Evolutionary conservation across 495 filamentous ascomycete genomes (phyloP).

Genomic region (Lasiosphaeria hispida): DNA sequence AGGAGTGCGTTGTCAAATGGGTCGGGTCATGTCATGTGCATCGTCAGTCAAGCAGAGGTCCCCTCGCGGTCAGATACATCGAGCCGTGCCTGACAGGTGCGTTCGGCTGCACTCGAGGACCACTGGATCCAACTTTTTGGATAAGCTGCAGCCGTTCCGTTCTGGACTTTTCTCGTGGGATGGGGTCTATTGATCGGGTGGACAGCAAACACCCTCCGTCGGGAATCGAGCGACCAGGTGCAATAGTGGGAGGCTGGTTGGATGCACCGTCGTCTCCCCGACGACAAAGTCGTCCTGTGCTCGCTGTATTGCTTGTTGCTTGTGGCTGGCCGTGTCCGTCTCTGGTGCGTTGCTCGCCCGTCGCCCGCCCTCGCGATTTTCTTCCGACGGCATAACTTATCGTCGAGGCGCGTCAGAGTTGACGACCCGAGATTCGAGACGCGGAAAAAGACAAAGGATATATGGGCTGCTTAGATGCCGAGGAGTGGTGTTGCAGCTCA

Average conservation of each 20-base stretch:
- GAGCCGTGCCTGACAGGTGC: too few relatives aligned
- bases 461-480: neutral
- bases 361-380: too few relatives aligned
- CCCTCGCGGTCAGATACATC: too few relatives aligned
- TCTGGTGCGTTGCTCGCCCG: too few relatives aligned
- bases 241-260: neutral
- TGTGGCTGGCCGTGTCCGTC: too few relatives aligned
- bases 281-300: slow-evolving; percentile 4
- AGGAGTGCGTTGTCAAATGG: neutral
- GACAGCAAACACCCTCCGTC: too few relatives aligned
- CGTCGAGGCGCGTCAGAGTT: neutral
- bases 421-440: slow-evolving; percentile 5
- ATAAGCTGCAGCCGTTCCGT: too few relatives aligned
- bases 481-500: neutral
- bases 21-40: neutral
- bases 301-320: neutral
- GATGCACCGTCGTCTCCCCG: slow-evolving; percentile 10
- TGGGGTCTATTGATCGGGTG: too few relatives aligned
- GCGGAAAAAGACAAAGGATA: slow-evolving; percentile 3
- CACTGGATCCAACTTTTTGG: too few relatives aligned
- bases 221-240: neutral
- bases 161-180: too few relatives aligned
- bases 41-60: too few relatives aligned
- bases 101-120: too few relatives aligned
- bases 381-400: slow-evolving; percentile 6